These are phyloP conservation scores for Psilocybe sp. DNA, from an alignment of 768 basidiomycete species.

Conservation along the genomic window DNA sequence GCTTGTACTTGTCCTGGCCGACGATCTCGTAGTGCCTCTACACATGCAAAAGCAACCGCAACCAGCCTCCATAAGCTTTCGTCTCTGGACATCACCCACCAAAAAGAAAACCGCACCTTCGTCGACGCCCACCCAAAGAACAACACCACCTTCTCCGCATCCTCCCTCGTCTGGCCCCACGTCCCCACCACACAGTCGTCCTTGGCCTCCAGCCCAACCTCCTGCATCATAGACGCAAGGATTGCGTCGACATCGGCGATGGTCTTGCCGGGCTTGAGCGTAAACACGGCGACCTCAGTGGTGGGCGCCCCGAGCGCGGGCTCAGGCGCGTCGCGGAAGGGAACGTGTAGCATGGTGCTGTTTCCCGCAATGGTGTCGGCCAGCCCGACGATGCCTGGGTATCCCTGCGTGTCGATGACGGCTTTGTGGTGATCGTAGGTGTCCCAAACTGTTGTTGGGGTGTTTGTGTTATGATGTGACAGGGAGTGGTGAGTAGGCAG, in stretches of 20 bases:
- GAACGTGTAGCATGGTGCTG: conserved; percentile 2
- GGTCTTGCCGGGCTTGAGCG: conserved; percentile 11
- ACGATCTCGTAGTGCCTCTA: conserved; percentile 6
- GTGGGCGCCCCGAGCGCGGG: conserved; percentile 7
- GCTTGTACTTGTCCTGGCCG: not conserved
- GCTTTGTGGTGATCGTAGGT: conserved; percentile 16
- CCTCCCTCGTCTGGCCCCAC: conserved; percentile 11
- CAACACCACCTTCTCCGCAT: conserved; percentile 9
- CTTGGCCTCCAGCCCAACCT: not conserved
- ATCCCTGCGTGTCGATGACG: conserved; percentile 10
- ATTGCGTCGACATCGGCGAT: conserved; percentile 4
- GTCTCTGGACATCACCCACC: not conserved
- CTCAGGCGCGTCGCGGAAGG: conserved; percentile 4
- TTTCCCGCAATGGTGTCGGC: conserved; percentile 2
- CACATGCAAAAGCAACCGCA: too few relatives aligned
- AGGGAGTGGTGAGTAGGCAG: too few relatives aligned
- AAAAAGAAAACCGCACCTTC: conserved; percentile 9
- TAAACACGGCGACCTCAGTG: conserved; percentile 11
- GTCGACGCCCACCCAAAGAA: conserved; percentile 15
- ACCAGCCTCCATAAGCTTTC: not conserved
- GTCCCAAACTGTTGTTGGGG: conserved; percentile 22
- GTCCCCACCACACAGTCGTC: conserved; percentile 4
- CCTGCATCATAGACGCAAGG: not conserved
- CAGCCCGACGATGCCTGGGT: conserved; percentile 10
- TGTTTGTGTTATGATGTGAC: too few relatives aligned